Conservation (phyloP, 2,329 filamentous ascomycete genomes). For the Elsinoe ampelina region DNA sequence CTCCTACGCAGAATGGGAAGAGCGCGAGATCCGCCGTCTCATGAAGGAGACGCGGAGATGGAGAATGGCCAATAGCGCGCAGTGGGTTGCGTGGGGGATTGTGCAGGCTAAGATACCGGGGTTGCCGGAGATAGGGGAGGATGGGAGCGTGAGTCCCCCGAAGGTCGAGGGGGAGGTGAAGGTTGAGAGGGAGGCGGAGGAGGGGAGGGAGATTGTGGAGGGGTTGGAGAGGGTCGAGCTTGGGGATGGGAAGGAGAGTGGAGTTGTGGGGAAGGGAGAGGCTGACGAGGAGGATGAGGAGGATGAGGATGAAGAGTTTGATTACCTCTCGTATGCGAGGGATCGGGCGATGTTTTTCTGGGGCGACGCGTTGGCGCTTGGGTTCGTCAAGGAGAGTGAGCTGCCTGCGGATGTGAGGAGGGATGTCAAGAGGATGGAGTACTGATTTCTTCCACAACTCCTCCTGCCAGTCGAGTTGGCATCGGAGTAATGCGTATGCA, state of each 20-base stretch:
- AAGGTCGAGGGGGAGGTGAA: slow-evolving; percentile 43
- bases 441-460: slow-evolving; percentile 31
- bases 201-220: slow-evolving; percentile 41
- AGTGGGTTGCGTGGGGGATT: slow-evolving; percentile 94
- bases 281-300: slow-evolving; percentile 44
- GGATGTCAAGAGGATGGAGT: slow-evolving; percentile 61
- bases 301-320: slow-evolving; percentile 66
- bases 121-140: slow-evolving; percentile 42
- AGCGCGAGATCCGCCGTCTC: slow-evolving; percentile 59
- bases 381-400: slow-evolving; percentile 65
- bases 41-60: slow-evolving; percentile 74
- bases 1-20: slow-evolving; percentile 34
- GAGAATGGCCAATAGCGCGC: slow-evolving; percentile 77
- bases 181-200: slow-evolving; percentile 38
- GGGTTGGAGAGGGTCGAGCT: slow-evolving; percentile 8
- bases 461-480: not conserved
- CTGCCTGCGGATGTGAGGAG: slow-evolving; percentile 58
- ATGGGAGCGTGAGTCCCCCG: slow-evolving; percentile 15
- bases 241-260: not conserved
- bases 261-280: slow-evolving; percentile 15
- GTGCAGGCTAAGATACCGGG: slow-evolving; percentile 84
- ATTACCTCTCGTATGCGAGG: slow-evolving; percentile 86
- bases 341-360: slow-evolving; percentile 89
- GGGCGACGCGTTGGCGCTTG: slow-evolving; percentile 75
- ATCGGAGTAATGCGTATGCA: not conserved